A percentile compares a stretch with the other conserved stretches of the same genome.
Evolutionary conservation across 768 basidiomycete genomes (phyloP).

Genomic region (Boletus pseudopeckii): DNA sequence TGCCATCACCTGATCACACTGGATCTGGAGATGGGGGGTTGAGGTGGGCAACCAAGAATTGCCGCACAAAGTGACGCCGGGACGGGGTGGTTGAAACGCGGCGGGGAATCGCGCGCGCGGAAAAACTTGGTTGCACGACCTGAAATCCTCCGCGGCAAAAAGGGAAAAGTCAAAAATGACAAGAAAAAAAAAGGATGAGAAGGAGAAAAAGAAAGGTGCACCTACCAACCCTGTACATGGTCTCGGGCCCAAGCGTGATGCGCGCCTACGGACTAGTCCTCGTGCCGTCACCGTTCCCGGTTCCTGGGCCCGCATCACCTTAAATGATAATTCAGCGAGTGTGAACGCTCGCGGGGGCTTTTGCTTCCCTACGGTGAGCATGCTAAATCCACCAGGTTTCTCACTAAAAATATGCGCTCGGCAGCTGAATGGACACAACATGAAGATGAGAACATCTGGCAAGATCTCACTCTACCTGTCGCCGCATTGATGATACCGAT

Average conservation of each 20-base stretch:
- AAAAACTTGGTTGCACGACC: background rate
- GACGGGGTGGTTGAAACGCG: background rate
- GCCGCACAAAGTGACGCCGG: background rate
- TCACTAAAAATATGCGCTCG: background rate
- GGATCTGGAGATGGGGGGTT: background rate
- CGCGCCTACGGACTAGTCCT: background rate
- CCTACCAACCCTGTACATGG: too few species aligned
- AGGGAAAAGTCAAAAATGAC: background rate
- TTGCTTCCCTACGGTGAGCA: background rate
- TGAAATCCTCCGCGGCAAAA: background rate
- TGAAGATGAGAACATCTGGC: background rate
- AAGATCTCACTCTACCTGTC: background rate
- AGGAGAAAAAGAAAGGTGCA: too few species aligned
- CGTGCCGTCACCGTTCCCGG: background rate
- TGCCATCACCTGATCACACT: background rate
- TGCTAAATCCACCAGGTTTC: background rate
- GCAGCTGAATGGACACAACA: background rate
- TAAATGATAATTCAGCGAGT: background rate
- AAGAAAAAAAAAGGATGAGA: background rate
- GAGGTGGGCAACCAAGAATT: too few species aligned
- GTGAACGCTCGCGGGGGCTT: constrained; percentile 14
- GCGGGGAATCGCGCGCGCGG: background rate
- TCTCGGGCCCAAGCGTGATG: background rate
- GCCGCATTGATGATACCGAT: background rate
- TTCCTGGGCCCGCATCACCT: background rate